Evolutionary conservation across 768 basidiomycete species (phyloP).

Genomic region (Sporobolomyces phaffii): DNA sequence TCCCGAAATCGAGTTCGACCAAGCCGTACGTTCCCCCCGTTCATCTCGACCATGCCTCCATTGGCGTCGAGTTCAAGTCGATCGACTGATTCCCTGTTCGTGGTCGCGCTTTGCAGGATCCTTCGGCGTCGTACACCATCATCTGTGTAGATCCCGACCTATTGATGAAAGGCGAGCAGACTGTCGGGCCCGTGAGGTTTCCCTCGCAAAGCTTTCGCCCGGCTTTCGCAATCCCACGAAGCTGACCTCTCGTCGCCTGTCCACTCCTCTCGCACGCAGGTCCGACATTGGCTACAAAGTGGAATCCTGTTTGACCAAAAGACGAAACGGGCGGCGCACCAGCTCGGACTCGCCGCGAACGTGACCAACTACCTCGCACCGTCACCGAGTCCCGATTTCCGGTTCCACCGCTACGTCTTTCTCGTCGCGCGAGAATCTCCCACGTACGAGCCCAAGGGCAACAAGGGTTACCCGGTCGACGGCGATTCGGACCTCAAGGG

Average conservation of each 20-base stretch:
- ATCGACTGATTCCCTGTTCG: not conserved
- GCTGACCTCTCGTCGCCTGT: too few species aligned
- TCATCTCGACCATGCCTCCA: not conserved
- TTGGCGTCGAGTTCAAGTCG: not conserved
- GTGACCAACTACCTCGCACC: conserved; percentile 18
- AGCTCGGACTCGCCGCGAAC: conserved; percentile 2
- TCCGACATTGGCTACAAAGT: conserved; percentile 22
- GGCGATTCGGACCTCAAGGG: conserved; percentile 25
- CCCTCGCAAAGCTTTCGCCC: not conserved
- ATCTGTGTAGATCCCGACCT: conserved; percentile 24
- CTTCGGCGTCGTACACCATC: conserved; percentile 15
- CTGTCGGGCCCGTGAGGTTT: not conserved
- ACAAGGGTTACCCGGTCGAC: conserved; percentile 4
- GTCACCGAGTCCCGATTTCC: not conserved
- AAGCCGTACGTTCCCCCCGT: conserved; percentile 5
- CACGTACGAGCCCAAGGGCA: conserved; percentile 1
- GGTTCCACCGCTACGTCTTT: conserved; percentile 31
- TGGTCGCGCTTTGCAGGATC: not conserved
- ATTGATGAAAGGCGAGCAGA: conserved; percentile 9
- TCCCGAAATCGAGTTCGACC: conserved; percentile 24
- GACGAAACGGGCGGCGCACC: conserved; percentile 16
- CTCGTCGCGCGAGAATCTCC: conserved; percentile 8
- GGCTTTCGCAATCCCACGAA: not conserved
- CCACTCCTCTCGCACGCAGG: not conserved
- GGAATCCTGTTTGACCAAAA: conserved; percentile 19